Base-by-base conservation (phyloP, 208 protist genomes). In the Acanthamoeba castellanii region DNA sequence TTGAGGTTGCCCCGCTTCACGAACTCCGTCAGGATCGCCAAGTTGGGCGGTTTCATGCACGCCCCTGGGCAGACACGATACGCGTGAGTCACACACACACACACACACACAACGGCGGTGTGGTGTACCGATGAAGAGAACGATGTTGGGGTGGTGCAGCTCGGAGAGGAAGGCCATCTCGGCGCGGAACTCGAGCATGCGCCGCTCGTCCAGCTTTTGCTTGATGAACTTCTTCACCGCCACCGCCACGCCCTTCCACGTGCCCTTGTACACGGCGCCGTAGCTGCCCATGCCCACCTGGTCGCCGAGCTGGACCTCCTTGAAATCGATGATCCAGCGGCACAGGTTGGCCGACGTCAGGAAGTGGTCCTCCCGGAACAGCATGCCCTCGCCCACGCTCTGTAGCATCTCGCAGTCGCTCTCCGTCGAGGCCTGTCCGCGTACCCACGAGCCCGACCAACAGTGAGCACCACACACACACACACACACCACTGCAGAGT, bases 71-170 rank as follows among this genome's bases (percentile, higher is more conserved):
- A 42, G 2, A 42, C 2, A 1, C 3, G 37, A 4, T 42, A 3
- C 37, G 1, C 2, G 37, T 42, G n/a, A n/a, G n/a, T n/a, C n/a
- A n/a, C n/a, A n/a, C n/a, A n/a, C n/a, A n/a, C n/a, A n/a, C n/a
- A n/a, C n/a, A n/a, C n/a, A n/a, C n/a, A n/a, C n/a, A n/a, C n/a
- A n/a, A n/a, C n/a, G n/a, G 37, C 37, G 37, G n/a, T 42, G 37
- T 42, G 37, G 50, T 18, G 50, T 55, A 55, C 50, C 84, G 45
- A 91, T 91, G 57, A 91, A 91, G 52, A 91, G 84, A 0, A 91
- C 84, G 34, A 91, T 91, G 84, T 91, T 91, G 84, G 84, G 84
- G 30, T 91, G 84, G 84, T 91, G 84, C 3, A 91, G 84, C 84
- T 91, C 84, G 5, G 52, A 70, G 2, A 91, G 59, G 84, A 91